Evolutionary conservation across 2,329 filamentous ascomycete genomes (phyloP).

Genomic region (Pyrenophora graminea): DNA sequence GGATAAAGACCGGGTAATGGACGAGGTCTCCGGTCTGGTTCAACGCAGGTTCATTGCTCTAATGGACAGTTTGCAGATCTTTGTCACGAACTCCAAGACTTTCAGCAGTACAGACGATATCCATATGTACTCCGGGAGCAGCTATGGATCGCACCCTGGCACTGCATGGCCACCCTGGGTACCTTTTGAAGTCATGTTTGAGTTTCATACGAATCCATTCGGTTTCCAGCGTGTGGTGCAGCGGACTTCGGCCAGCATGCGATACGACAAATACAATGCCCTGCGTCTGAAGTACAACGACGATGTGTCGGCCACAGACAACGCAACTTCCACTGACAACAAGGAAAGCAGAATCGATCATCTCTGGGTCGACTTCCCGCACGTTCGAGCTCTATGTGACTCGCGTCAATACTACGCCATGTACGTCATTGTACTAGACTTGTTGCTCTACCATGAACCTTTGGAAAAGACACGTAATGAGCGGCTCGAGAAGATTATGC

Average conservation of each 20-base stretch:
- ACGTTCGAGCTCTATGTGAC: constrained; percentile 92
- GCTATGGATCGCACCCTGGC: constrained; percentile 82
- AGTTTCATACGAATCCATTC: constrained; percentile 90
- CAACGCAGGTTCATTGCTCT: constrained; percentile 91
- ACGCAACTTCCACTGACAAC: constrained; percentile 55
- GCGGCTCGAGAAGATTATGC: constrained; percentile 95
- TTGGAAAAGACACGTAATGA: constrained; percentile 96
- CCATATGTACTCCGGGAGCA: constrained; percentile 91
- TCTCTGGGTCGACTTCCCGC: constrained; percentile 94
- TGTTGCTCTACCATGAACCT: constrained; percentile 94
- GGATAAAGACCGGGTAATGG: constrained; percentile 90
- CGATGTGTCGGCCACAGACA: constrained; percentile 73
- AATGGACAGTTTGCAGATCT: constrained; percentile 98
- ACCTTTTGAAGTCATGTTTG: constrained; percentile 97
- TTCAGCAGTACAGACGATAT: constrained; percentile 79
- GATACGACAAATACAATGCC: constrained; percentile 98
- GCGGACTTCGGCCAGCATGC: constrained; percentile 89
- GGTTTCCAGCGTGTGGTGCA: constrained; percentile 98
- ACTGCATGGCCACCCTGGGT: constrained; percentile 98
- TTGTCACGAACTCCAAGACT: constrained; percentile 91
- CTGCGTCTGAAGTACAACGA: constrained; percentile 96
- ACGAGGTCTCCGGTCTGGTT: constrained; percentile 91
- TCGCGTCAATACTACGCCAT: constrained; percentile 96
- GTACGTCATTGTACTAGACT: constrained; percentile 96
- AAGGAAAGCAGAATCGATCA: constrained; percentile 87